phyloP scores from a whole-genome alignment of 768 basidiomycete genomes.

The Saitozyma sp. region DNA sequence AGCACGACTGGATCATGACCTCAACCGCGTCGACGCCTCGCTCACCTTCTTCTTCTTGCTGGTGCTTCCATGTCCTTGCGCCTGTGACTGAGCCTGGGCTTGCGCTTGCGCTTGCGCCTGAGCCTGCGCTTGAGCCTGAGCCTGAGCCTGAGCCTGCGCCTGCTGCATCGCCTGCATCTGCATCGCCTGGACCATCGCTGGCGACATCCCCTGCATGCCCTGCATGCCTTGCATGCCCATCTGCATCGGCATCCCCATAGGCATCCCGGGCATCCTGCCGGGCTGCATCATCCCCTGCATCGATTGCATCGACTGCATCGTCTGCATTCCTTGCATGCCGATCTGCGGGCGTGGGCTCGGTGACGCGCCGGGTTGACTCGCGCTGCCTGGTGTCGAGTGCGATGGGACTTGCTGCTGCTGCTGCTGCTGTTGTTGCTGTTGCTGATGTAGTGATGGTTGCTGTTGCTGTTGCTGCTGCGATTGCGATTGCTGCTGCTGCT shows the following conservation, averaged over 20 bases:
- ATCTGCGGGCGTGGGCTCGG: neutral
- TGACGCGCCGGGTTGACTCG: neutral
- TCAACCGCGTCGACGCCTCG: neutral
- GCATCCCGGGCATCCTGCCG: neutral
- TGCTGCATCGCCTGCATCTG: neutral
- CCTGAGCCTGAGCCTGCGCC: neutral
- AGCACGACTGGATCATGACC: neutral
- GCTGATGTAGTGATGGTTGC: no score
- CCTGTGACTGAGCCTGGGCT: constrained; percentile 3
- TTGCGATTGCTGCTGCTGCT: neutral
- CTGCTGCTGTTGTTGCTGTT: no score
- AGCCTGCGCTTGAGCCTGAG: neutral
- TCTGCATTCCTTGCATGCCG: constrained; percentile 4
- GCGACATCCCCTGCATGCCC: constrained; percentile 5
- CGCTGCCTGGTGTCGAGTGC: no score
- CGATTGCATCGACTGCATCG: constrained; percentile 2
- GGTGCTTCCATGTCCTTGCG: neutral
- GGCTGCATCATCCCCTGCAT: neutral
- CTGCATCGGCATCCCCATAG: neutral
- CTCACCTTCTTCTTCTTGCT: constrained; percentile 1
- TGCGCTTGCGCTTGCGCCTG: neutral
- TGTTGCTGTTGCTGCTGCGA: no score
- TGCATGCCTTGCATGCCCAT: constrained; percentile 6
- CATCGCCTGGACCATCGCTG: neutral
- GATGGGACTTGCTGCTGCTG: no score